A percentile compares a stretch with the other conserved stretches of the same genome.
Conservation (phyloP, 352 stramenopile genomes). For the Globisporangium heterothallicum region DNA sequence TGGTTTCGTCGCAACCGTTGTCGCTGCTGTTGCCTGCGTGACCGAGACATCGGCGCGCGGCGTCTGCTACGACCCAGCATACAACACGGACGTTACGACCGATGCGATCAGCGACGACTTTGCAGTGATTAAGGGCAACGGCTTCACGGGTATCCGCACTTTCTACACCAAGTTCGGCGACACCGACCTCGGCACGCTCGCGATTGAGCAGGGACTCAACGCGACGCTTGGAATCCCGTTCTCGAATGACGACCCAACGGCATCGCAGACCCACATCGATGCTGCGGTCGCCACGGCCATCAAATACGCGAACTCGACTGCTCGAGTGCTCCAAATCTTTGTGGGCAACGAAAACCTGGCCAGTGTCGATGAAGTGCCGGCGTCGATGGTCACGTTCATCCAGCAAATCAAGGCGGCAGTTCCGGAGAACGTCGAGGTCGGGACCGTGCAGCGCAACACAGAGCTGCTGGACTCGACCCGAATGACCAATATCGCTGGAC, state of each 20-base stretch:
- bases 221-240: constrained; percentile 42
- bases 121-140: constrained; percentile 34
- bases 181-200: constrained; percentile 35
- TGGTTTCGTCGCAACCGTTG: constrained; percentile 6
- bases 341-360: constrained; percentile 60
- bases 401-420: constrained; percentile 25
- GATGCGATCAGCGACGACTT: constrained; percentile 39
- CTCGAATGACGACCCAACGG: constrained; percentile 25
- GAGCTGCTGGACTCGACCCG: constrained; percentile 38
- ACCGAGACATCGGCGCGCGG: constrained; percentile 15
- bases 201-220: constrained; percentile 38
- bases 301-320: constrained; percentile 22
- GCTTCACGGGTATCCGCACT: constrained; percentile 41
- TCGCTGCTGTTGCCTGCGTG: constrained; percentile 3
- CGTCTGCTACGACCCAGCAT: constrained; percentile 45
- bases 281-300: constrained; percentile 25
- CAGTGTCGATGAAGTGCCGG: constrained; percentile 22
- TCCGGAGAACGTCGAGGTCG: constrained; percentile 24
- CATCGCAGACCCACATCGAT: constrained; percentile 28
- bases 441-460: constrained; percentile 48
- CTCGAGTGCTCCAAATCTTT: constrained; percentile 43
- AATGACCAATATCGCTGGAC: constrained; percentile 24
- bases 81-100: constrained; percentile 28
- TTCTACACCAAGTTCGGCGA: constrained; percentile 39
- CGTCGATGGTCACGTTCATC: constrained; percentile 39